A percentile compares a stretch with the other conserved stretches of the same genome.
Conservation (phyloP, 2,329 filamentous ascomycete species). For the Alternaria triticimaculans region DNA sequence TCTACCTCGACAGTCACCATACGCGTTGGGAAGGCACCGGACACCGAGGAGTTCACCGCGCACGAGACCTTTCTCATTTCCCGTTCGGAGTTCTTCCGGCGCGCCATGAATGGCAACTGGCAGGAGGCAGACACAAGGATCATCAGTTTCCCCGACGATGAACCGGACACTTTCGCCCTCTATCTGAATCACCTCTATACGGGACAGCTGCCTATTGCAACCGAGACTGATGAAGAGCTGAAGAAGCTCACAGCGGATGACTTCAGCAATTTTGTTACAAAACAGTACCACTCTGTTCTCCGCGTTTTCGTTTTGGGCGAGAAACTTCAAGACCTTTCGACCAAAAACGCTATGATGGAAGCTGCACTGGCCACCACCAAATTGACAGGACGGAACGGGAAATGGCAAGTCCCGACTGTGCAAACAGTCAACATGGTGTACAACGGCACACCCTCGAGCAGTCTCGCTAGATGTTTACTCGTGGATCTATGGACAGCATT, state of each 20-base stretch:
- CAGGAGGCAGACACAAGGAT: slow-evolving; percentile 7
- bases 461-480: too few species aligned
- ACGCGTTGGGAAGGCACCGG: slow-evolving; percentile 1
- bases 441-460: not conserved
- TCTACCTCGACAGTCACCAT: not conserved
- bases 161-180: slow-evolving; percentile 12
- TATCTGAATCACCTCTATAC: slow-evolving; percentile 20
- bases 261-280: not conserved
- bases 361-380: not conserved
- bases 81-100: slow-evolving; percentile 21
- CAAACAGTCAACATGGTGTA: not conserved
- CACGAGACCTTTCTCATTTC: slow-evolving; percentile 17
- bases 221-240: not conserved
- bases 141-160: slow-evolving; percentile 12
- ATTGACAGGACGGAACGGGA: not conserved
- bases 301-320: not conserved
- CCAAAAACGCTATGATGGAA: not conserved
- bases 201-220: not conserved
- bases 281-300: not conserved
- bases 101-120: slow-evolving; percentile 22
- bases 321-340: not conserved
- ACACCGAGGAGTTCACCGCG: slow-evolving; percentile 6
- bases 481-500: too few species aligned
- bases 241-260: not conserved
- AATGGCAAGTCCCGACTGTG: not conserved